phyloP scores from a whole-genome alignment of 768 basidiomycete genomes.

The Collybiopsis confluens region DNA sequence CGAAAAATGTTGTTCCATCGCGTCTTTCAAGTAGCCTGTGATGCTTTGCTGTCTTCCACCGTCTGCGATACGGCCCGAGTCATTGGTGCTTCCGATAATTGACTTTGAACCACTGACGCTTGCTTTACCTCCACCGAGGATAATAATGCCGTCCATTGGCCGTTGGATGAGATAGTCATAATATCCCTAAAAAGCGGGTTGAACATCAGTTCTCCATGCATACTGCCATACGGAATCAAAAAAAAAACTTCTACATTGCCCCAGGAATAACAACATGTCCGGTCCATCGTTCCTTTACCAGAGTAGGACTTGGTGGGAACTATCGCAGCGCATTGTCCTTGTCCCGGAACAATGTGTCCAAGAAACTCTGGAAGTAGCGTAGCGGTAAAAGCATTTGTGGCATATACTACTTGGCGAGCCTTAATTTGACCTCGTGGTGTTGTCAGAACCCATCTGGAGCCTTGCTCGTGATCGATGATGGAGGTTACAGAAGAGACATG shows the following conservation, averaged over 20 bases:
- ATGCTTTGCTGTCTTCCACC: slow-evolving; percentile 16
- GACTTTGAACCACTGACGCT: neutral
- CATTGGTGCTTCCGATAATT: slow-evolving; percentile 1
- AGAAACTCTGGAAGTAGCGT: slow-evolving; percentile 39
- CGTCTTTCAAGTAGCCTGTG: slow-evolving; percentile 18
- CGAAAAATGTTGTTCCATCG: slow-evolving; percentile 16
- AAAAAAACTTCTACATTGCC: neutral
- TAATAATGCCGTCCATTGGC: slow-evolving; percentile 17
- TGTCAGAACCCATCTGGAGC: slow-evolving; percentile 28
- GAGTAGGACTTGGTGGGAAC: slow-evolving; percentile 18
- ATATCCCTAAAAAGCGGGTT: neutral
- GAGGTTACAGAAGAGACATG: slow-evolving; percentile 35
- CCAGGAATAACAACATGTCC: slow-evolving; percentile 15
- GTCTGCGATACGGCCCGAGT: slow-evolving; percentile 13
- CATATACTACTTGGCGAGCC: slow-evolving; percentile 43
- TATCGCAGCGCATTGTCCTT: slow-evolving; percentile 16
- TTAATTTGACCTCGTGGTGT: slow-evolving; percentile 39
- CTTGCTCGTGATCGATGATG: slow-evolving; percentile 17
- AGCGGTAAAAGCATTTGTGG: slow-evolving; percentile 52
- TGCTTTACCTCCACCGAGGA: slow-evolving; percentile 16
- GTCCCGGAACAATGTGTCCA: slow-evolving; percentile 15
- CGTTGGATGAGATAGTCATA: slow-evolving; percentile 20
- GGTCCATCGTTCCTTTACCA: slow-evolving; percentile 11
- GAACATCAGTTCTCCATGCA: neutral
- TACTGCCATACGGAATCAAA: neutral